These are phyloP conservation scores for Spiraea crenata DNA, from an alignment of 331 rosid genomes.

Conservation along the genomic window DNA sequence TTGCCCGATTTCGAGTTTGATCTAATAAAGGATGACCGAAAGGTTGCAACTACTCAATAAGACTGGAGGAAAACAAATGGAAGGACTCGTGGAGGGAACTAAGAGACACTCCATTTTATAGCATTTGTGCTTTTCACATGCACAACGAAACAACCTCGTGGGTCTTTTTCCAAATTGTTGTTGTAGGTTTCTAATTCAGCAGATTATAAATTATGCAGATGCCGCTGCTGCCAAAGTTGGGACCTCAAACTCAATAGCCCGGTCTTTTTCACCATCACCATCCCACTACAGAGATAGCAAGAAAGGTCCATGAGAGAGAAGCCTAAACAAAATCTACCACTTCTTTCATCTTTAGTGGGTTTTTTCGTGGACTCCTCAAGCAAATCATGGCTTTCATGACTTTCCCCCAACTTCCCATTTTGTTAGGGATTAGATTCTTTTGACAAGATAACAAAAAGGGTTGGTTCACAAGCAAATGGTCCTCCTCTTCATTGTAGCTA, in stretches of 20 bases:
- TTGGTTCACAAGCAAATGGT: conserved; percentile 45
- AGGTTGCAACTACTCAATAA: background rate
- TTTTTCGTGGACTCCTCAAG: conserved; percentile 29
- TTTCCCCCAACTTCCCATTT: conserved; percentile 18
- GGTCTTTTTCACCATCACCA: conserved; percentile 8
- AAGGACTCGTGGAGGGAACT: background rate
- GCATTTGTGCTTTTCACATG: conserved; percentile 31
- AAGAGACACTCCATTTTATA: background rate
- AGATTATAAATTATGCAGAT: conserved; percentile 40
- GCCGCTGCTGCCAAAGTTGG: conserved; percentile 17
- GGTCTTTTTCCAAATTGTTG: conserved; percentile 29
- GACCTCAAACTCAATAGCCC: conserved; percentile 8
- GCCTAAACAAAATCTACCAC: conserved; percentile 23
- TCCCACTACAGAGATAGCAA: conserved; percentile 24
- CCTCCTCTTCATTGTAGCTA: conserved; percentile 33
- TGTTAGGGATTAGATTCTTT: conserved; percentile 41
- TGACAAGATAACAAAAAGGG: conserved; percentile 40
- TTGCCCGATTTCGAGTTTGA: too few relatives aligned
- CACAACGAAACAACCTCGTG: conserved; percentile 21
- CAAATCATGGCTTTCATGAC: conserved; percentile 40
- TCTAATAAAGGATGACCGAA: too few relatives aligned
- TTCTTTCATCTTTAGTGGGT: conserved; percentile 41
- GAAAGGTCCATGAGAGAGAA: background rate
- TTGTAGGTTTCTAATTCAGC: conserved; percentile 18
- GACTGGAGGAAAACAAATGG: conserved; percentile 1